Evolutionary conservation across 441 rosid genomes (phyloP).

Genomic region (Erodium moschatum): DNA sequence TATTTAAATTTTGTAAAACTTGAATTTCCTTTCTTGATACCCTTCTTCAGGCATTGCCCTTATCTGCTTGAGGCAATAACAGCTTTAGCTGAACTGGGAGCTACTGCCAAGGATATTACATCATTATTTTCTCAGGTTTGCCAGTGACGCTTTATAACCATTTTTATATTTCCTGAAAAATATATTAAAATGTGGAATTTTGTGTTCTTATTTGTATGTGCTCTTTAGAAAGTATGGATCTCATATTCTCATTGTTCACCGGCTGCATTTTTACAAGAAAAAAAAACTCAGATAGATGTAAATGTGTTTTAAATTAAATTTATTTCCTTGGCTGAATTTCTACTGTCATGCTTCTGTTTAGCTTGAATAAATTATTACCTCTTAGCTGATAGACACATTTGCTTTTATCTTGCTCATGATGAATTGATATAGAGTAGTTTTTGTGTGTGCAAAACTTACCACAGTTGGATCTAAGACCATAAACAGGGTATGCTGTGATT

Average conservation of each 20-base stretch:
- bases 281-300: background rate
- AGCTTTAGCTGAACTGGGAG: constrained; percentile 93
- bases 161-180: background rate
- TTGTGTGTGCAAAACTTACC: background rate
- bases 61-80: constrained; percentile 68
- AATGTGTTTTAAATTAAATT: background rate
- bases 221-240: background rate
- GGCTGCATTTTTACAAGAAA: background rate
- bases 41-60: constrained; percentile 66
- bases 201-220: constrained; percentile 5
- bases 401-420: background rate
- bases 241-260: background rate
- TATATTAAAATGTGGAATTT: background rate
- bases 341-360: background rate
- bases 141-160: constrained; percentile 14
- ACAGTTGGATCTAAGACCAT: constrained; percentile 7
- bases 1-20: background rate
- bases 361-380: background rate
- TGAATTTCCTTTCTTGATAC: background rate
- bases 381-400: background rate
- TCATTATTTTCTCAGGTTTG: constrained; percentile 72
- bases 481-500: background rate
- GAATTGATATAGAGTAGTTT: constrained; percentile 4
- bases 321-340: background rate
- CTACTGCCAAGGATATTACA: constrained; percentile 68